These are phyloP conservation scores for Arxiozyma heterogenica DNA, from an alignment of 1,139 yeast species.

Conservation along the genomic window DNA sequence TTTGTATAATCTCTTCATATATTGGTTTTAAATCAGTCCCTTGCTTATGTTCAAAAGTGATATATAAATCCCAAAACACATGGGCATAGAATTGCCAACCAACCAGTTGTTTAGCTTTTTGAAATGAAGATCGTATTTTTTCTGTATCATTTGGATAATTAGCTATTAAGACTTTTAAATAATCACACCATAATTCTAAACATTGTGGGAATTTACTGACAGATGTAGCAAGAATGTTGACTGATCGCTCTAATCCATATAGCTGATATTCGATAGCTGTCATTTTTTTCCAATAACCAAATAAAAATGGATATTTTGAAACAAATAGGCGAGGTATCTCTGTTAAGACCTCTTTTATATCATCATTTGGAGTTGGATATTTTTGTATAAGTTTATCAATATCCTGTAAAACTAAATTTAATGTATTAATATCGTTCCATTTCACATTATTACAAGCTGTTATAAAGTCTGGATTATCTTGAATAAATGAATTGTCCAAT, in stretches of 20 bases:
- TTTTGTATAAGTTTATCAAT: slow-evolving; percentile 30
- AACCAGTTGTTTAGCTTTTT: slow-evolving; percentile 35
- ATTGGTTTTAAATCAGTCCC: slow-evolving; percentile 31
- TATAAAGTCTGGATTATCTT: slow-evolving; percentile 30
- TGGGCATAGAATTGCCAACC: slow-evolving; percentile 56
- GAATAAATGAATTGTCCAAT: slow-evolving; percentile 28
- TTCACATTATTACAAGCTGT: slow-evolving; percentile 16
- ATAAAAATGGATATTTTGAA: slow-evolving; percentile 45
- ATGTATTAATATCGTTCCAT: slow-evolving; percentile 23
- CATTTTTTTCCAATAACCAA: slow-evolving; percentile 54
- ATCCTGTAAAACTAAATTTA: slow-evolving; percentile 22
- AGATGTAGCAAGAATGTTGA: slow-evolving; percentile 39
- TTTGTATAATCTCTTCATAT: slow-evolving; percentile 37
- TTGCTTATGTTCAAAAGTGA: slow-evolving; percentile 39
- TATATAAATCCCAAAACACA: slow-evolving; percentile 54
- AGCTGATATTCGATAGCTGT: slow-evolving; percentile 46
- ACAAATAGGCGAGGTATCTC: slow-evolving; percentile 48
- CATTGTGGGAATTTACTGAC: slow-evolving; percentile 46
- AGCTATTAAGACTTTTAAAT: slow-evolving; percentile 42
- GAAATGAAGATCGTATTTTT: slow-evolving; percentile 35
- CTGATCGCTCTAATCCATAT: slow-evolving; percentile 44
- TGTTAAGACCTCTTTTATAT: slow-evolving; percentile 34
- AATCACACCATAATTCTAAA: slow-evolving; percentile 60
- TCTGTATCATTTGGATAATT: slow-evolving; percentile 28
- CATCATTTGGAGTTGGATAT: slow-evolving; percentile 30